Conservation (phyloP, 2,329 filamentous ascomycete genomes). For the Claviceps citrina region DNA sequence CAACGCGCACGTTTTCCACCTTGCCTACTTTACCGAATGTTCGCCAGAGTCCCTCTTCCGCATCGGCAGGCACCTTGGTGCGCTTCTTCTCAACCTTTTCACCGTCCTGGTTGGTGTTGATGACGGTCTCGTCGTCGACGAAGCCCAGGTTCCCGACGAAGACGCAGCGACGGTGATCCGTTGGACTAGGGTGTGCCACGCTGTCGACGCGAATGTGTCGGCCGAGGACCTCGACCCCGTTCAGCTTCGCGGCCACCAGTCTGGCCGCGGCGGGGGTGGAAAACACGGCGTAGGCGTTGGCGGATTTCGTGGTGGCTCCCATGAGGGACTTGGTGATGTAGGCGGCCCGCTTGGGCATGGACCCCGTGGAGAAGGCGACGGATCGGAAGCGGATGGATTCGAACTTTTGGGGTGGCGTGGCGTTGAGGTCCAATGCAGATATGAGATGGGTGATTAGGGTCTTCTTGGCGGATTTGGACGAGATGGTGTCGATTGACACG, state of each 20-base stretch:
- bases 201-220: constrained; percentile 84
- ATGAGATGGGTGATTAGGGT: constrained; percentile 59
- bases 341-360: constrained; percentile 83
- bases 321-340: constrained; percentile 84
- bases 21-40: constrained; percentile 60
- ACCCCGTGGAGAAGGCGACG: constrained; percentile 61
- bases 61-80: constrained; percentile 61
- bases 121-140: constrained; percentile 73
- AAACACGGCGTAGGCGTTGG: constrained; percentile 90
- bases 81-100: constrained; percentile 57
- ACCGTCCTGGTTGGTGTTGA: constrained; percentile 48
- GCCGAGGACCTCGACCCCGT: constrained; percentile 69
- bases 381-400: constrained; percentile 92
- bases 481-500: constrained; percentile 69
- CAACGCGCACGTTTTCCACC: constrained; percentile 84
- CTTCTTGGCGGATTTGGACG: constrained; percentile 68
- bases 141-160: constrained; percentile 96
- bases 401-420: constrained; percentile 50
- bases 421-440: constrained; percentile 48
- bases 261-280: constrained; percentile 59
- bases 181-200: constrained; percentile 69
- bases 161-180: constrained; percentile 77
- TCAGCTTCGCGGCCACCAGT: constrained; percentile 60
- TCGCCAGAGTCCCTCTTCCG: constrained; percentile 86
- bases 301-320: constrained; percentile 78